Conservation (phyloP, 805 yeast species). For the Jamesozyma hellenica region DNA sequence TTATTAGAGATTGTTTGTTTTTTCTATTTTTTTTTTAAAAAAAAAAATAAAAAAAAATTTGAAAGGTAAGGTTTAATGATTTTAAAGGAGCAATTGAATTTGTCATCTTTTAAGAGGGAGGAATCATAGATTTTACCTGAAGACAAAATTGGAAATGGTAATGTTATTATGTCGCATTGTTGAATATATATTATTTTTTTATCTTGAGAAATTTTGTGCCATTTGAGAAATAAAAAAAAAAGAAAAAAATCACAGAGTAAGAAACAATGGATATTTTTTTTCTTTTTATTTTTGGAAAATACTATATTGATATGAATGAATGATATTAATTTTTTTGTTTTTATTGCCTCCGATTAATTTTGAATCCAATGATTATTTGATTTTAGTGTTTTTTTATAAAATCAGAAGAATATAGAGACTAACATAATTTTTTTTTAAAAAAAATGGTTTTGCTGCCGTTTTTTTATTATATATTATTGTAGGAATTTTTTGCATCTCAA, state of each 20-base stretch:
- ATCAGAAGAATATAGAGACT: neutral
- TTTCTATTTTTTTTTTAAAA: too few species aligned
- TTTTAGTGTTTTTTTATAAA: neutral
- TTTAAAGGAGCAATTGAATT: constrained; percentile 26
- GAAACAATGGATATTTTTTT: too few species aligned
- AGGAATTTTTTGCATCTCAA: constrained; percentile 84
- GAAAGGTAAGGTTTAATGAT: neutral
- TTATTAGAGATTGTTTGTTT: too few species aligned
- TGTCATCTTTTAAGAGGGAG: constrained; percentile 20
- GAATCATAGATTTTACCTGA: neutral
- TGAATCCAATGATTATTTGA: neutral
- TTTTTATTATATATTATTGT: constrained; percentile 19
- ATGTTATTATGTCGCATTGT: neutral
- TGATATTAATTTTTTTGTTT: neutral
- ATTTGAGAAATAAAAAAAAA: neutral
- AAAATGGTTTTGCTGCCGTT: neutral
- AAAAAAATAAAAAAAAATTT: too few species aligned
- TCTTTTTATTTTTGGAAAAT: too few species aligned
- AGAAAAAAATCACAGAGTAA: neutral
- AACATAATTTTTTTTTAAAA: neutral
- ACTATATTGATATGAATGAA: neutral
- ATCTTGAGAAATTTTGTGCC: neutral
- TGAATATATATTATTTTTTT: neutral
- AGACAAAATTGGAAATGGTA: neutral
- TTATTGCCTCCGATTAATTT: neutral